These are phyloP conservation scores for Malus hybrid DNA, from an alignment of 331 rosid species.

Conservation along the genomic window DNA sequence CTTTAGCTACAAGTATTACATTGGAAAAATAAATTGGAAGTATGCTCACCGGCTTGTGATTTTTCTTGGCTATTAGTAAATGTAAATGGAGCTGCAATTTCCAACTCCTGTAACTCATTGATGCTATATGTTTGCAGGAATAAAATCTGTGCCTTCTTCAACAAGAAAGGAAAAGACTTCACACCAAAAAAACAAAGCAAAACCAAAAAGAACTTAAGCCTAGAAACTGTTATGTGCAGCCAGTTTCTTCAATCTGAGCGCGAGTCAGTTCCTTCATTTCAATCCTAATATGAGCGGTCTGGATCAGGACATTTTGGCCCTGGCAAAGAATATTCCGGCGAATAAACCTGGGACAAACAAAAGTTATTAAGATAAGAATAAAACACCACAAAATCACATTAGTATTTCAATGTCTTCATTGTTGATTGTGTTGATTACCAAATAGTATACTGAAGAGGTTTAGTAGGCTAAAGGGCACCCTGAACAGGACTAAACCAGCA, in stretches of 20 bases:
- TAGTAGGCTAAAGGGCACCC: conserved; percentile 56
- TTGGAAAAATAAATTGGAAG: not conserved
- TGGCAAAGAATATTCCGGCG: conserved; percentile 77
- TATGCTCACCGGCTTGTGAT: not conserved
- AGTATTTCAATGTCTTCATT: not conserved
- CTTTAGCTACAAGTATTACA: not conserved
- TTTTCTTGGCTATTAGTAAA: not conserved
- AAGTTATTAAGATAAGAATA: not conserved
- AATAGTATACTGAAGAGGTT: conserved; percentile 75
- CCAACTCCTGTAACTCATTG: not conserved
- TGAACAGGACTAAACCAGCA: conserved; percentile 71
- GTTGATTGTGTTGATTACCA: conserved; percentile 31
- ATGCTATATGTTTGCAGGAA: not conserved
- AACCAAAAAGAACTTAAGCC: not conserved
- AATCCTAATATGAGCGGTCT: not conserved
- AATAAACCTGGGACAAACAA: conserved; percentile 59
- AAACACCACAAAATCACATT: not conserved
- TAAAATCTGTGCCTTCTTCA: not conserved
- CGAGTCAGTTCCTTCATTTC: not conserved
- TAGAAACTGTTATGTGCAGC: not conserved
- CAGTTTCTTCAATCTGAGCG: not conserved
- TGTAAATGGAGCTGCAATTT: not conserved
- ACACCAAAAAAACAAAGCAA: not conserved
- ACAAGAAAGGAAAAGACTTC: not conserved
- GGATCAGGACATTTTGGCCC: conserved; percentile 63